These are phyloP conservation scores for Podosphaera leucotricha DNA, from an alignment of 2,329 filamentous ascomycete genomes.

Conservation along the genomic window DNA sequence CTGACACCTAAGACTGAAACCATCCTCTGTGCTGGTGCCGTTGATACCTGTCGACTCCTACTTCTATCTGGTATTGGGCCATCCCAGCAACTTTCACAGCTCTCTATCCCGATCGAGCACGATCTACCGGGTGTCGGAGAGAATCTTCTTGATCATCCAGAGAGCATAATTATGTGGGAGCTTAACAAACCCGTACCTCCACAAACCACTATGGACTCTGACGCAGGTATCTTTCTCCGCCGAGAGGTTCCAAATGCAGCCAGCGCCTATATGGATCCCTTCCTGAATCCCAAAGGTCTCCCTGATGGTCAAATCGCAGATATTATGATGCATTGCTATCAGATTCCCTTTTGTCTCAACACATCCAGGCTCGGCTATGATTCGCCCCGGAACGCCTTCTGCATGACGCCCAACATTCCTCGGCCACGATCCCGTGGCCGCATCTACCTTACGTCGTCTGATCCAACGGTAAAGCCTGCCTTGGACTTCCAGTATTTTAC, in stretches of 20 bases:
- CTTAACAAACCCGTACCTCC: slow-evolving; percentile 19
- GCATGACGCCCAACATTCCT: slow-evolving; percentile 31
- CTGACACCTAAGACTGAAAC: slow-evolving; percentile 51
- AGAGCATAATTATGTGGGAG: slow-evolving; percentile 26
- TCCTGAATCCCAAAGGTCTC: slow-evolving; percentile 17
- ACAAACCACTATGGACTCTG: slow-evolving; percentile 26
- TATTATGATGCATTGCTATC: slow-evolving; percentile 93
- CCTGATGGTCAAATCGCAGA: slow-evolving; percentile 56
- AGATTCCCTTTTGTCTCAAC: slow-evolving; percentile 80
- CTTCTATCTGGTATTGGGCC: slow-evolving; percentile 19
- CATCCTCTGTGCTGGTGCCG: slow-evolving; percentile 19
- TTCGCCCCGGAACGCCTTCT: slow-evolving; percentile 24
- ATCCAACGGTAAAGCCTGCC: slow-evolving; percentile 20
- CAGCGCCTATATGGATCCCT: slow-evolving; percentile 22
- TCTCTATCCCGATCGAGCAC: slow-evolving; percentile 14
- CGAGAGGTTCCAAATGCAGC: slow-evolving; percentile 46
- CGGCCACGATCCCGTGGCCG: slow-evolving; percentile 36
- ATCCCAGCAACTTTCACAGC: slow-evolving; percentile 12
- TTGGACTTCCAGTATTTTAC: slow-evolving; percentile 33
- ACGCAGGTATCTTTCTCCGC: slow-evolving; percentile 42
- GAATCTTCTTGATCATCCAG: slow-evolving; percentile 17
- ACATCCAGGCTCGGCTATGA: slow-evolving; percentile 53
- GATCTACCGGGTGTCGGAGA: slow-evolving; percentile 17
- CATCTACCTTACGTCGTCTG: slow-evolving; percentile 28
- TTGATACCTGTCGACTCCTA: slow-evolving; percentile 18